Base-by-base conservation (phyloP, 306 rosid genomes). In the Delonix regia region DNA sequence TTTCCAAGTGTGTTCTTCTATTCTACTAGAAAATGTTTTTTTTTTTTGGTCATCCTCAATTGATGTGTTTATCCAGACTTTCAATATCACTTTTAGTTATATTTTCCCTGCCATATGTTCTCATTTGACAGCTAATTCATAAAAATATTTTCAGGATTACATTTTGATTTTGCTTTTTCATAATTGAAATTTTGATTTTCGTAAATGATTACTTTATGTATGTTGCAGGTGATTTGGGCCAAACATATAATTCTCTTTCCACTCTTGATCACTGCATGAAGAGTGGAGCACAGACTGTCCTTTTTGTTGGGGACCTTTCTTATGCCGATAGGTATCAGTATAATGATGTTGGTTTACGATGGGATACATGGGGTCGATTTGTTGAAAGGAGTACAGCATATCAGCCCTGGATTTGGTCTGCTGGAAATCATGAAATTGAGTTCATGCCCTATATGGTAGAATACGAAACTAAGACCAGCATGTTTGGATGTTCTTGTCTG, bases 291-390 rank as follows among this genome's bases (percentile, higher is more conserved):
- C 87, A 93, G 81, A 49, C 97, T 64, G 97, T 93, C 51, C 81
- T 96, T 78, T 96, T 86, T 81, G 65, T 93, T 70, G 99, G 99
- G 78, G 99, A 96, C 89, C 93, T 96, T 78, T 80, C 97, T 80
- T 96, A 96, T 36, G 99, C 99, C 52, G 99, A 93, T 84, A 88
- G 98, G 83, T 93, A 96, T 71, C 47, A 87, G 71, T 80, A 84
- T 75, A 88, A 65, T 73, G 99, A 96, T 42, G 91, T 96, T 28
- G 98, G 99, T 64, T 56, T 90, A 74, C 78, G 98, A 79, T 96
- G 99, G 99, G 99, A 96, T 81, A 78, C 98, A 30, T 96, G 97
- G 97, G 99, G 89, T 71, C 92, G 87, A 52, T 93, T 96, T 21
- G 71, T 77, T 41, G 99, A 93, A 84, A 86, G 19, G 81, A 96